Percentiles rank a stretch among this genome's conserved stretches.
phyloP scores from a whole-genome alignment of 2,329 filamentous ascomycete species.

The Cladosporium oxysporum region DNA sequence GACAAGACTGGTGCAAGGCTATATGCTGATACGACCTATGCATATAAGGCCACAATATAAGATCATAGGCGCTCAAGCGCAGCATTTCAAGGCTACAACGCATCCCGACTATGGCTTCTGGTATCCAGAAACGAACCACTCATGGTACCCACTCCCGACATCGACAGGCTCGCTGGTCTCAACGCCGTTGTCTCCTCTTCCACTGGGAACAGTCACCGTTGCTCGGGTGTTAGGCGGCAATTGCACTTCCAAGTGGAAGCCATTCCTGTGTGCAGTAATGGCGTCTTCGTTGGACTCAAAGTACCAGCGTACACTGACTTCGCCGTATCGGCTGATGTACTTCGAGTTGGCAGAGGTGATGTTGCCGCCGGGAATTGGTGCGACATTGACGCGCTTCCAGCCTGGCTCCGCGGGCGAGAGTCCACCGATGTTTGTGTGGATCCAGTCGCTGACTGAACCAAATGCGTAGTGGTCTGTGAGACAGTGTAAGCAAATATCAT shows the following conservation, averaged over 20 bases:
- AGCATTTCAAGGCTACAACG: not conserved
- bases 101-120: not conserved
- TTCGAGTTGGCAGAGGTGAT: constrained; percentile 7
- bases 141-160: constrained; percentile 5
- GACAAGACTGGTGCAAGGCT: not conserved
- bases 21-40: not conserved
- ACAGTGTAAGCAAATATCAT: not conserved
- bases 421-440: constrained; percentile 36
- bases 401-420: constrained; percentile 8
- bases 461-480: constrained; percentile 49
- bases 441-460: constrained; percentile 52
- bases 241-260: constrained; percentile 10
- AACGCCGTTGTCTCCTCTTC: not conserved
- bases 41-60: not conserved
- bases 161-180: not conserved
- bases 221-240: constrained; percentile 6
- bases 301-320: constrained; percentile 1
- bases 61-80: not conserved
- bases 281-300: constrained; percentile 10
- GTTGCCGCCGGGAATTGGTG: constrained; percentile 9
- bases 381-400: constrained; percentile 10
- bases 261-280: constrained; percentile 11
- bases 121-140: constrained; percentile 9
- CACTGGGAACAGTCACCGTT: not conserved
- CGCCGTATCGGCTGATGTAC: constrained; percentile 6